Base-by-base conservation (phyloP, 2,329 filamentous ascomycete species). In the Alternaria hordeiaustralica region DNA sequence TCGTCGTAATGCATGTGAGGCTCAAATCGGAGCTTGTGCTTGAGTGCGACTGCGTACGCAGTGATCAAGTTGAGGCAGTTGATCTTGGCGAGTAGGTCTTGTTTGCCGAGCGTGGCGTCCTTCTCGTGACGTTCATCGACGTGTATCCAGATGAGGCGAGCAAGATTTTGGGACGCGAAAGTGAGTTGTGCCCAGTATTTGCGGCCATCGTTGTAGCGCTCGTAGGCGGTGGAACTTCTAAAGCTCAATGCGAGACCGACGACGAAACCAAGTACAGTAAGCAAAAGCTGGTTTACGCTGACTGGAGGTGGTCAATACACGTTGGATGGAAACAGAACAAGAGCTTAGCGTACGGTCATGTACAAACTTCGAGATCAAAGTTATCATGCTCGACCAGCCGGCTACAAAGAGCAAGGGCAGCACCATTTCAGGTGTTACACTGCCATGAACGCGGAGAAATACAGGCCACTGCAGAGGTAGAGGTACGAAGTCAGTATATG, bases 141-240 rank as follows among this genome's bases (percentile, higher is more conserved):
- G 71, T 97, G 92, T 33, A 97, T 85, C 94, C 94, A 97, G 75
- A 96, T 92, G 15, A 92, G 83, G n/a, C 94, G 89, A 5, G 87
- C 84, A 20, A 89, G 79, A 56, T 86, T 88, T 58, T 88, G 86
- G 2, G 84, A 84, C 5, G 82, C 82, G 30, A 88, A 82, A n/a
- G 83, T 82, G 45, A 89, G 77, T 60, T 84, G 82, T 4, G 70
- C 87, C 92, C 70, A 96, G 83, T 76, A 88, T 82, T 82, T 93
- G 84, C 71, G 85, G 81, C 73, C 90, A 65, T 90, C 77, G 85
- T 83, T 78, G 65, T 80, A 80, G 74, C 90, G 87, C 79, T 94
- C 92, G 72, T 94, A 94, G 11, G 92, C 91, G 6, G 91, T 93
- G 2, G 90, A 89, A 70, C 86, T 91, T 64, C 92, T 88, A 80